Percentiles rank a stretch among this genome's conserved stretches.
phyloP scores from a whole-genome alignment of 495 filamentous ascomycete species.

The Entonaema liquescens region DNA sequence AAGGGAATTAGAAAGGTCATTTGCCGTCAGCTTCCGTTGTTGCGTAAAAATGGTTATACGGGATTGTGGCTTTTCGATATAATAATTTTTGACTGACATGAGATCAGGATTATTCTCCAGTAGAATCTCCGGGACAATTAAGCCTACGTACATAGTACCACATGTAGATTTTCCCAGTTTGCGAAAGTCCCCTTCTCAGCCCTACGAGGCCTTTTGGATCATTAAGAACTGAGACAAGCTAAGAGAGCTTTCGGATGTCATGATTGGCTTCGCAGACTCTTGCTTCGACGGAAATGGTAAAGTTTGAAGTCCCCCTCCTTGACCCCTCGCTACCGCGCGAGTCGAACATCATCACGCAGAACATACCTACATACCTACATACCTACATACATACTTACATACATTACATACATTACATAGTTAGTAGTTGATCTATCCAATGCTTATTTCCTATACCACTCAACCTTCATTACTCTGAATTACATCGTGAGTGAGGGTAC shows the following conservation, averaged over 20 bases:
- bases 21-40: neutral
- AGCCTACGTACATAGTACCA: neutral
- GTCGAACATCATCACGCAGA: conserved; percentile 2
- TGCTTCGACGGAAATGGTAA: conserved; percentile 31
- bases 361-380: neutral
- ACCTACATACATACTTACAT: neutral
- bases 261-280: conserved; percentile 39
- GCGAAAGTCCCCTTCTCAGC: conserved; percentile 29
- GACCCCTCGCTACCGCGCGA: conserved; percentile 16
- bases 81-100: neutral
- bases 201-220: conserved; percentile 33
- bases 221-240: conserved; percentile 27
- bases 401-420: too few relatives aligned
- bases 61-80: conserved; percentile 1
- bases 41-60: neutral
- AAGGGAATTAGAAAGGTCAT: neutral
- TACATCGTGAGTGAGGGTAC: neutral
- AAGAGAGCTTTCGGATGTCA: neutral
- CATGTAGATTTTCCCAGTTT: conserved; percentile 4
- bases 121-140: neutral
- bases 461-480: neutral
- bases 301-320: conserved; percentile 14
- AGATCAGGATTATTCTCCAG: neutral
- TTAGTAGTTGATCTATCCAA: neutral
- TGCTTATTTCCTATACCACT: conserved; percentile 5